Evolutionary conservation across 2,329 filamentous ascomycete species (phyloP), one percentile per base, ranked within the genome.

Genomic region (Botrytis deweyae): DNA sequence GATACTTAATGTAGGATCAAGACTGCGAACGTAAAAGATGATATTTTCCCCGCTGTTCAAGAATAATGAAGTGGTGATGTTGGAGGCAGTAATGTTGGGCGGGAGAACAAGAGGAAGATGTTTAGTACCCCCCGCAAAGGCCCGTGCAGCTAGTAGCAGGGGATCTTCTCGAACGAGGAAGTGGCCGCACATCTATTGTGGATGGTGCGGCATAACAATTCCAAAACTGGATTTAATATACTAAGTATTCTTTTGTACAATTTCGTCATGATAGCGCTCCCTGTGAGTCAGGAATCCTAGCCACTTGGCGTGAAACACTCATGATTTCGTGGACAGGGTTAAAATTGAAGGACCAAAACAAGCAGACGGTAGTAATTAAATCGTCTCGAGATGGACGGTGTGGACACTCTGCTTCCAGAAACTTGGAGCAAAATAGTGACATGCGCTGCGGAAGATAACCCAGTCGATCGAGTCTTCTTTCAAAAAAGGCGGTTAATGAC

Each of bases 401-500:
- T n/a, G 38, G 2, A 58, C n/a, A 33, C 49, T 52, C 38, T 40
- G 42, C 58, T 49, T 25, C 18, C 10, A n/a, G n/a, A 25, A n/a
- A 33, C 14, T 3, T n/a, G 25, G n/a, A 14, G 42, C 3, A 10
- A 20, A 69, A 69, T 33, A 69, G 18, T 20, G 22, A 16, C 38
- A n/a, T 55, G n/a, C 58, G n/a, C n/a, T 42, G n/a, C 38, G 22
- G 38, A 33, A 58, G 52, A 58, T 58, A 22, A 25, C 33, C 66
- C 38, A 69, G 49, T 44, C 66, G 49, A 25, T 58, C 18, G 38
- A 58, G 29, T 68, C 66, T 69, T 69, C 66, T 69, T 58, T 65
- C 22, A 46, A 33, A 42, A 58, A 33, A 20, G 61, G 36, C 64
- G 36, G 64, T 38, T 64, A 29, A 65, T 65, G 59, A 52, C 59